A percentile compares a stretch with the other conserved stretches of the same genome.
Evolutionary conservation across 2,329 filamentous ascomycete genomes (phyloP).

Genomic region (Penicillium italicum): DNA sequence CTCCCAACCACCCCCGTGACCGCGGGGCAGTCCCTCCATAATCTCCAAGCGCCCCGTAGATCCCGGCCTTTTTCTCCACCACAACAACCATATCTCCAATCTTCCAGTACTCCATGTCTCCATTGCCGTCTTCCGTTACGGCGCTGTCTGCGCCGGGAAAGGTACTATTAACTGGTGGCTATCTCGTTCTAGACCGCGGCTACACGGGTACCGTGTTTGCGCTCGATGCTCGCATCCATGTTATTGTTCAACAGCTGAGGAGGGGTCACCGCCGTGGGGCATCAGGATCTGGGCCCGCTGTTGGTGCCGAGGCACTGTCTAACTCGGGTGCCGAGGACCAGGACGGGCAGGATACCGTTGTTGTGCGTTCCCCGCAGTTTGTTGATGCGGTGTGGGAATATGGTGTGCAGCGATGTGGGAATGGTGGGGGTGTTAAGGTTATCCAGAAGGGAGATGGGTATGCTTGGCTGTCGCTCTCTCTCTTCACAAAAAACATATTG

Average conservation of each 20-base stretch:
- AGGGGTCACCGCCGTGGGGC: slow-evolving; percentile 29
- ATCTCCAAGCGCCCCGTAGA: slow-evolving; percentile 4
- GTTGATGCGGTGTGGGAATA: slow-evolving; percentile 83
- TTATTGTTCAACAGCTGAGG: slow-evolving; percentile 53
- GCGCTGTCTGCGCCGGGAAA: slow-evolving; percentile 92
- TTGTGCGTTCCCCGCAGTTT: slow-evolving; percentile 91
- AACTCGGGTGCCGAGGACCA: slow-evolving; percentile 46
- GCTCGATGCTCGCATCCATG: slow-evolving; percentile 62
- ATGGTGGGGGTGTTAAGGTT: slow-evolving; percentile 74
- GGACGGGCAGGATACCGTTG: slow-evolving; percentile 64
- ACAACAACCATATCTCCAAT: slow-evolving; percentile 5
- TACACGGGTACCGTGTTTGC: slow-evolving; percentile 73
- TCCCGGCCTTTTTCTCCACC: slow-evolving; percentile 11
- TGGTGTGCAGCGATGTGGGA: slow-evolving; percentile 65
- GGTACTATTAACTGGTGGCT: slow-evolving; percentile 90
- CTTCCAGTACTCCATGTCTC: slow-evolving; percentile 10
- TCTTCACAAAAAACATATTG: not conserved
- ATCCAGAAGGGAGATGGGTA: slow-evolving; percentile 56
- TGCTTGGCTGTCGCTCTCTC: slow-evolving; percentile 6
- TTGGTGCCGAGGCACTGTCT: slow-evolving; percentile 5
- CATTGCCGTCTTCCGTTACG: slow-evolving; percentile 29
- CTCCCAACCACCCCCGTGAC: not conserved
- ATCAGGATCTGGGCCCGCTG: slow-evolving; percentile 15
- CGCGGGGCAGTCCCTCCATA: slow-evolving; percentile 5
- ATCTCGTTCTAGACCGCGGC: slow-evolving; percentile 83